These are phyloP conservation scores for Talaromyces borbonicus DNA, from an alignment of 495 filamentous ascomycete genomes.

Conservation along the genomic window DNA sequence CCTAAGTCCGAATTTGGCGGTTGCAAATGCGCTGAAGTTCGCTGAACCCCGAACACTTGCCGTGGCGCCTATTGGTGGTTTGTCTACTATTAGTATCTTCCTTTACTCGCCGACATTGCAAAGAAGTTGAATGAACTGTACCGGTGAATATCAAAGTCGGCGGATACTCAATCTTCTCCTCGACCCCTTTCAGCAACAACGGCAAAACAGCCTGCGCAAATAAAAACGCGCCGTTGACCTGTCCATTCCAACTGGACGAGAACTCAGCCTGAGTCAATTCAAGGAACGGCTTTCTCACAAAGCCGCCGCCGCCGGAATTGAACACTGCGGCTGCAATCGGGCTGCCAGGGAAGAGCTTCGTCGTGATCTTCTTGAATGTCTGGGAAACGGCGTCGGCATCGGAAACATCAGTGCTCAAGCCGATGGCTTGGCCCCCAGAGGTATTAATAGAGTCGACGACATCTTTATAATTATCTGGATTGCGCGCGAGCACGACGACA, in stretches of 20 bases:
- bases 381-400: constrained; percentile 49
- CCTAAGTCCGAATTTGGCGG: constrained; percentile 71
- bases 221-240: constrained; percentile 62
- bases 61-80: constrained; percentile 50
- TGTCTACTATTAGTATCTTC: background rate
- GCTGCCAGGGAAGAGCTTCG: constrained; percentile 32
- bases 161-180: constrained; percentile 38
- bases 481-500: constrained; percentile 66
- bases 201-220: constrained; percentile 70
- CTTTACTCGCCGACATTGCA: background rate
- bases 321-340: constrained; percentile 69
- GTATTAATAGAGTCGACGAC: constrained; percentile 67
- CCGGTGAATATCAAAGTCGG: constrained; percentile 76
- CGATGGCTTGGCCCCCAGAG: constrained; percentile 61
- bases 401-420: constrained; percentile 64
- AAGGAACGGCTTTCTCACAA: constrained; percentile 70
- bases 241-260: constrained; percentile 40
- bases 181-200: constrained; percentile 48
- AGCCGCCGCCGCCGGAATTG: constrained; percentile 62
- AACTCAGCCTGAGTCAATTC: constrained; percentile 62
- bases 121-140: background rate
- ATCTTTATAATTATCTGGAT: constrained; percentile 50
- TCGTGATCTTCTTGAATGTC: constrained; percentile 59
- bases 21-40: constrained; percentile 60
- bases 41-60: constrained; percentile 69